These are phyloP conservation scores for Hemileccinum hortonii DNA, from an alignment of 1,284 basidiomycete species.

Conservation along the genomic window DNA sequence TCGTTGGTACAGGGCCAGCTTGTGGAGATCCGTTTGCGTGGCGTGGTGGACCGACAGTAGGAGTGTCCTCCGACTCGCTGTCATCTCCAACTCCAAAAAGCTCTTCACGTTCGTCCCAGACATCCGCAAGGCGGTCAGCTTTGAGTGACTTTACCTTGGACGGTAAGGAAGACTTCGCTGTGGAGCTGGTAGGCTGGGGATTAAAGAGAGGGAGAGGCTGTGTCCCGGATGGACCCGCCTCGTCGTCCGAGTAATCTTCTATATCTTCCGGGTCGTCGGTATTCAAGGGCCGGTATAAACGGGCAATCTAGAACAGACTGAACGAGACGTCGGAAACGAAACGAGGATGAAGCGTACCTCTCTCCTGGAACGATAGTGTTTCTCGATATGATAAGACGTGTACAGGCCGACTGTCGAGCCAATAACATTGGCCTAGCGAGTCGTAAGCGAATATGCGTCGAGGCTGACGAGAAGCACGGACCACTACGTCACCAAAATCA, in stretches of 20 bases:
- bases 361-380: slow-evolving; percentile 70
- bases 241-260: slow-evolving; percentile 53
- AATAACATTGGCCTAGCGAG: slow-evolving; percentile 72
- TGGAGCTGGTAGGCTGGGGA: slow-evolving; percentile 18
- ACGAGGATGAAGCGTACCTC: slow-evolving; percentile 51
- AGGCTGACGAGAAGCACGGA: slow-evolving; percentile 37
- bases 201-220: slow-evolving; percentile 59
- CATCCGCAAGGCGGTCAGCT: slow-evolving; percentile 48
- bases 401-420: slow-evolving; percentile 75
- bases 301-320: slow-evolving; percentile 53
- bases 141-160: slow-evolving; percentile 31
- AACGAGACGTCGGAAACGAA: not conserved
- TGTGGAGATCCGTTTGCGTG: slow-evolving; percentile 4
- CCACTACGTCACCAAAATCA: slow-evolving; percentile 73
- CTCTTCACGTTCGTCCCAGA: slow-evolving; percentile 79
- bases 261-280: slow-evolving; percentile 51
- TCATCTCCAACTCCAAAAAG: slow-evolving; percentile 68
- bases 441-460: slow-evolving; percentile 8
- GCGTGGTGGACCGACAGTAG: slow-evolving; percentile 8
- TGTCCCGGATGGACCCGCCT: slow-evolving; percentile 39
- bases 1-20: slow-evolving; percentile 22
- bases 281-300: slow-evolving; percentile 69
- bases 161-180: slow-evolving; percentile 15
- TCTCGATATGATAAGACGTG: slow-evolving; percentile 64
- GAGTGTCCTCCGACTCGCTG: slow-evolving; percentile 17